Evolutionary conservation across 1,139 yeast genomes (phyloP), one percentile per base, ranked within the genome.

Genomic region (Pichia sp.): DNA sequence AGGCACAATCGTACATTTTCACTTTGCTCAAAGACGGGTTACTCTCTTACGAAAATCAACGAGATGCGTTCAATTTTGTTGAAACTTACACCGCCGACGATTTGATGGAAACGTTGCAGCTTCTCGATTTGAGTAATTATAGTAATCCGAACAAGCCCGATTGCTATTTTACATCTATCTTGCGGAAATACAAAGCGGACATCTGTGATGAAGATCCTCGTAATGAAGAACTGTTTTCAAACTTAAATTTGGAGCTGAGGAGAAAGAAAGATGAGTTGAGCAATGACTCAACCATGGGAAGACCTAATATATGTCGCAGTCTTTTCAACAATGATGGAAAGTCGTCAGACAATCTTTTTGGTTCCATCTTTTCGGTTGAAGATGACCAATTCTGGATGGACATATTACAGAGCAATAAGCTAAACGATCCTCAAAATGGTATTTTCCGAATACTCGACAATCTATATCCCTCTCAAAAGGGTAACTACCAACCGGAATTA

Each of bases 1-100:
- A 78, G 60, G 79, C 80, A 1, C 78, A 77, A 3, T 72, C 70
- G 1, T 73, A 76, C 55, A 74, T 78, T 46, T 63, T 77, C 23
- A 71, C 73, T 0, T 56, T 76, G 42, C 54, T 77, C 48, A 72
- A 68, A 32, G 60, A 59, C 6, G 44, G 54, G 4, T 47, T 11
- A 26, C 32, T 29, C 3, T 36, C 16, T 34, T 56, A 38, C 32
- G 45, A 30, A 41, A 46, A 8, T 30, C 53, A 34, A 32, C 42
- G 10, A 19, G 40, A 19, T 34, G 50, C 13, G n/a, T 42, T 51
- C 23, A 59, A 62, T 48, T 42, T 62, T 8, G 58, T 66, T 29
- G 55, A 52, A 7, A 50, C 49, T 10, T 59, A 53, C 31, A 55
- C 58, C 2, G 52, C 44, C 4, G 56, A 51, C 5, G 65, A 66